Conservation (phyloP, 2,329 filamentous ascomycete species). For the Nectriaceae sp. region DNA sequence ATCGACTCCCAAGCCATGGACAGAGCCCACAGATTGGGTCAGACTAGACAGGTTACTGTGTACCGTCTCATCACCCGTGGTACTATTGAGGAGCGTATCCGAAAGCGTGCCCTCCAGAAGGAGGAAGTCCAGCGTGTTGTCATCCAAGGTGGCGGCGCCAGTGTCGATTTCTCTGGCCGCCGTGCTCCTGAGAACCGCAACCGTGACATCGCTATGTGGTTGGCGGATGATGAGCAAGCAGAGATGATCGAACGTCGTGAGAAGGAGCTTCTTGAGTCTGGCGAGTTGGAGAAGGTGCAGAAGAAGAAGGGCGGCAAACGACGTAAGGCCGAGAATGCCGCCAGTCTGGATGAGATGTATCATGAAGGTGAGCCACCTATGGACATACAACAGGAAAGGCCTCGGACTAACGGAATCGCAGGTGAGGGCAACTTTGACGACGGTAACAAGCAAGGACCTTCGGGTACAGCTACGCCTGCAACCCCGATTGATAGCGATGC, state of each 20-base stretch:
- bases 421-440: constrained; percentile 97
- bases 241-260: constrained; percentile 92
- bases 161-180: constrained; percentile 95
- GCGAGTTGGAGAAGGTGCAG: constrained; percentile 64
- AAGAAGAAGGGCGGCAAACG: constrained; percentile 61
- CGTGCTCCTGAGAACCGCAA: constrained; percentile 86
- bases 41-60: constrained; percentile 93
- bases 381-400: neutral
- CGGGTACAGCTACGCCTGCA: constrained; percentile 69
- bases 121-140: constrained; percentile 98
- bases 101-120: constrained; percentile 95
- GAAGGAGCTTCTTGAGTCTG: constrained; percentile 78
- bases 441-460: constrained; percentile 62
- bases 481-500: constrained; percentile 69
- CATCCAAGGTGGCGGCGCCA: constrained; percentile 86
- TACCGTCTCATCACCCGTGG: constrained; percentile 96
- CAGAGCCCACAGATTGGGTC: constrained; percentile 93
- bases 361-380: constrained; percentile 81
- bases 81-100: constrained; percentile 97
- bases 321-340: constrained; percentile 54
- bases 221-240: constrained; percentile 95
- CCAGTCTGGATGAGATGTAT: constrained; percentile 94
- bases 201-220: constrained; percentile 98
- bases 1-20: constrained; percentile 99
- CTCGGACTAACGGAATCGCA: neutral